phyloP scores from a whole-genome alignment of 495 filamentous ascomycete species.

The Annulohypoxylon nitens region DNA sequence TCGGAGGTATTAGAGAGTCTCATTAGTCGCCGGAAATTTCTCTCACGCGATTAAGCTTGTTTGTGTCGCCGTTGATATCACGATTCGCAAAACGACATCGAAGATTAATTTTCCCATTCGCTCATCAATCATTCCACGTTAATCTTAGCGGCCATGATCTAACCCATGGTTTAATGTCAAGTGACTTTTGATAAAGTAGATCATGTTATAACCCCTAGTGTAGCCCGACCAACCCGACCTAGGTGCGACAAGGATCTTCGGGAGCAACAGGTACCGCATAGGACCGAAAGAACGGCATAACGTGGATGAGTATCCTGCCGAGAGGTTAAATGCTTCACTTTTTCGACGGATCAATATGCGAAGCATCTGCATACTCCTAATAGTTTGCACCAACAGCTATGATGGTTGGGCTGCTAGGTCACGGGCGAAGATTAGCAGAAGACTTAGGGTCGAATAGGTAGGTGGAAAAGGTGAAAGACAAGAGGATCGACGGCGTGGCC shows the following conservation, averaged over 20 bases:
- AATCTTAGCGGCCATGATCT: slow-evolving; percentile 21
- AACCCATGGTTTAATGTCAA: slow-evolving; percentile 27
- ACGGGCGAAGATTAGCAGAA: not conserved
- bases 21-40: slow-evolving; percentile 40
- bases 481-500: slow-evolving; percentile 27
- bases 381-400: slow-evolving; percentile 11
- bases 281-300: slow-evolving; percentile 40
- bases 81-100: slow-evolving; percentile 19
- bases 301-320: slow-evolving; percentile 27
- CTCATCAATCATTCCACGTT: slow-evolving; percentile 7
- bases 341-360: slow-evolving; percentile 25
- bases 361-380: not conserved
- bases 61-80: slow-evolving; percentile 11
- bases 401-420: not conserved
- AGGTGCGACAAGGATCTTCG: slow-evolving; percentile 32
- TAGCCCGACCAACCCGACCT: not conserved
- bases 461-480: not conserved
- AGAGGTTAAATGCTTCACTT: slow-evolving; percentile 40
- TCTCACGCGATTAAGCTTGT: slow-evolving; percentile 17
- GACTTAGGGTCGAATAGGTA: not conserved
- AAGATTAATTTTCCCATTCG: slow-evolving; percentile 41
- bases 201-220: slow-evolving; percentile 26
- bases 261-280: slow-evolving; percentile 37
- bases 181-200: slow-evolving; percentile 30
- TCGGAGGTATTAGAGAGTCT: slow-evolving; percentile 35